These are phyloP conservation scores for Leucaena leucocephala DNA, from an alignment of 306 rosid species.

Conservation along the genomic window DNA sequence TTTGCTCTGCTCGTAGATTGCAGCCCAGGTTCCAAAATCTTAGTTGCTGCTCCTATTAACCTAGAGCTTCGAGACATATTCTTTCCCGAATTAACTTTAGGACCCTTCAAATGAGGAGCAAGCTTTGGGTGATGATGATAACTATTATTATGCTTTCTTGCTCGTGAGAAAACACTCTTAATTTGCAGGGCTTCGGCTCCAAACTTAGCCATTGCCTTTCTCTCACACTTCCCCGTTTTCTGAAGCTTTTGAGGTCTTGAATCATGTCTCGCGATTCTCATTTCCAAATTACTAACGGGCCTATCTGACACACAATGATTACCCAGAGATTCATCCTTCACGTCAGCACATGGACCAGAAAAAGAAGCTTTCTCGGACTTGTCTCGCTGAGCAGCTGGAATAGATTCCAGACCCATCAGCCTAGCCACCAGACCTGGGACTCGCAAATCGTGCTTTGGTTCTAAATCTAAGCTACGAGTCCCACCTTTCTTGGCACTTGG, in stretches of 20 bases:
- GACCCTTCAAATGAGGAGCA: constrained; percentile 69
- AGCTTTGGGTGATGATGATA: constrained; percentile 59
- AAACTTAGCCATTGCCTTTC: constrained; percentile 65
- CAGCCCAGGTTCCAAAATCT: constrained; percentile 86
- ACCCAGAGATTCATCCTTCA: constrained; percentile 32
- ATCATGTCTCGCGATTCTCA: constrained; percentile 55
- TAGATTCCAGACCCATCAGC: constrained; percentile 87
- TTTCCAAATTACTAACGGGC: constrained; percentile 54
- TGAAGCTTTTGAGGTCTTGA: constrained; percentile 89
- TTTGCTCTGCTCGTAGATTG: constrained; percentile 60
- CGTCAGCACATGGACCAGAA: constrained; percentile 44
- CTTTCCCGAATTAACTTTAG: constrained; percentile 58
- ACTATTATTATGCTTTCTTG: constrained; percentile 52
- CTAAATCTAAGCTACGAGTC: constrained; percentile 48
- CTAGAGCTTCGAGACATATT: constrained; percentile 66
- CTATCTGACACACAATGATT: constrained; percentile 42
- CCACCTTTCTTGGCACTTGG: constrained; percentile 62
- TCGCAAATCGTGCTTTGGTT: constrained; percentile 60
- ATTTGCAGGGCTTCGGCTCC: constrained; percentile 78
- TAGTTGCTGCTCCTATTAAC: constrained; percentile 82
- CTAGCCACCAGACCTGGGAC: constrained; percentile 82
- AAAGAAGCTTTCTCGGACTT: constrained; percentile 56
- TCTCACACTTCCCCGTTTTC: constrained; percentile 59
- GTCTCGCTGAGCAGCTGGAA: constrained; percentile 62
- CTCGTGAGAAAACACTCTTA: constrained; percentile 69